phyloP scores from a whole-genome alignment of 1,284 basidiomycete genomes.

The Papiliotrema laurentii region DNA sequence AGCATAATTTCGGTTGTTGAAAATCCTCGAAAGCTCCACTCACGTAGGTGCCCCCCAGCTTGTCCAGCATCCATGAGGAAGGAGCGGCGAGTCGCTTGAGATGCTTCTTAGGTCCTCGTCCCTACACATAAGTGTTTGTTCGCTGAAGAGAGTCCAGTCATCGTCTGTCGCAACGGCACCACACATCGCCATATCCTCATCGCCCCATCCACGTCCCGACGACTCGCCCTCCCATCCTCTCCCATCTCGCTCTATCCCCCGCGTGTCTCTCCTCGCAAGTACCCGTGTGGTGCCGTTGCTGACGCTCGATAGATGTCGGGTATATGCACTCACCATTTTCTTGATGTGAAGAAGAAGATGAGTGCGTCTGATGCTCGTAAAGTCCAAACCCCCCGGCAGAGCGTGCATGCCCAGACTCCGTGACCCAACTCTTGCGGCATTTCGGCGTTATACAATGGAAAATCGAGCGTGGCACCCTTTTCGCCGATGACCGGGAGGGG shows the following conservation, averaged over 20 bases:
- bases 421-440: background rate
- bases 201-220: background rate
- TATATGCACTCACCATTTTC: slow-evolving; percentile 15
- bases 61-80: slow-evolving; percentile 99
- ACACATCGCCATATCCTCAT: background rate
- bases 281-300: background rate
- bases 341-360: slow-evolving; percentile 9
- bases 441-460: background rate
- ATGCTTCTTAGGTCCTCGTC: slow-evolving; percentile 98
- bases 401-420: background rate
- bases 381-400: no score
- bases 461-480: background rate
- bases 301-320: background rate
- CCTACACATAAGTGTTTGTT: slow-evolving; percentile 48
- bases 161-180: background rate
- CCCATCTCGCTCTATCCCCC: background rate
- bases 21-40: slow-evolving; percentile 49
- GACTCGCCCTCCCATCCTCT: slow-evolving; percentile 1
- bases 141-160: background rate
- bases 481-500: background rate
- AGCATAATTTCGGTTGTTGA: slow-evolving; percentile 8
- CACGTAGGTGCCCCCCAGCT: slow-evolving; percentile 95
- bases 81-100: slow-evolving; percentile 97
- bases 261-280: background rate
- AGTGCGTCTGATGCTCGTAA: no score